A percentile compares a stretch with the other conserved stretches of the same genome.
Conservation (phyloP, 805 yeast genomes). For the Maudiozyma pseudohumilis region DNA sequence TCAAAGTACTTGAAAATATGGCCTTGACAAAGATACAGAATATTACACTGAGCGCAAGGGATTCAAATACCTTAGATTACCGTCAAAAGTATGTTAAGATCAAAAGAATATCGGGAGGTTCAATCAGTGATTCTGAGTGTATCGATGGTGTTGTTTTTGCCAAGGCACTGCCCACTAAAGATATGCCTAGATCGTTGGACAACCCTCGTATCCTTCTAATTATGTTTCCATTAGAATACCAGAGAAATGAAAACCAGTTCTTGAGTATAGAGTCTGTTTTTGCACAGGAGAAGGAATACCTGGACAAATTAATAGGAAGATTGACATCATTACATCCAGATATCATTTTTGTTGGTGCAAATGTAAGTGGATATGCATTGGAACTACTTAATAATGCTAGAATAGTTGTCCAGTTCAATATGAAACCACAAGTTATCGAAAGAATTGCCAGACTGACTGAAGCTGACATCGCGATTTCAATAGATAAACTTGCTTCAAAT, state of each 20-base stretch:
- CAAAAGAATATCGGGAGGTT: conserved; percentile 74
- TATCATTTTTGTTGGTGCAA: conserved; percentile 65
- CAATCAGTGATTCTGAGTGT: conserved; percentile 45
- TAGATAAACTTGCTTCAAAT: conserved; percentile 68
- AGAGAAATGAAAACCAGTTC: conserved; percentile 65
- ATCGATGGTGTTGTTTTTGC: conserved; percentile 80
- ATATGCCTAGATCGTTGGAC: conserved; percentile 56
- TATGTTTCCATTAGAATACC: conserved; percentile 83
- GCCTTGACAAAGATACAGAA: conserved; percentile 46
- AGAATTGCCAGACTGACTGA: conserved; percentile 69
- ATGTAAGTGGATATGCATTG: conserved; percentile 76
- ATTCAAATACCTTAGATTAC: conserved; percentile 72
- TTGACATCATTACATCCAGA: conserved; percentile 69
- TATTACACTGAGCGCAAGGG: conserved; percentile 48
- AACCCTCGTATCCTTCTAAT: conserved; percentile 73
- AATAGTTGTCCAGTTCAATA: conserved; percentile 69
- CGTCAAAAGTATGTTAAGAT: conserved; percentile 75
- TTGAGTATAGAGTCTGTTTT: conserved; percentile 75
- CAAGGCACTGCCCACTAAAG: conserved; percentile 65
- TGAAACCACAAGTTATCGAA: conserved; percentile 73
- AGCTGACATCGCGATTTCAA: conserved; percentile 77
- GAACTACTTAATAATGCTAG: conserved; percentile 61
- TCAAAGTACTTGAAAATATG: conserved; percentile 34
- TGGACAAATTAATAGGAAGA: conserved; percentile 71
- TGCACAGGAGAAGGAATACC: conserved; percentile 79